These are phyloP conservation scores for Multifurca ochricompacta DNA, from an alignment of 768 basidiomycete genomes.

Conservation along the genomic window DNA sequence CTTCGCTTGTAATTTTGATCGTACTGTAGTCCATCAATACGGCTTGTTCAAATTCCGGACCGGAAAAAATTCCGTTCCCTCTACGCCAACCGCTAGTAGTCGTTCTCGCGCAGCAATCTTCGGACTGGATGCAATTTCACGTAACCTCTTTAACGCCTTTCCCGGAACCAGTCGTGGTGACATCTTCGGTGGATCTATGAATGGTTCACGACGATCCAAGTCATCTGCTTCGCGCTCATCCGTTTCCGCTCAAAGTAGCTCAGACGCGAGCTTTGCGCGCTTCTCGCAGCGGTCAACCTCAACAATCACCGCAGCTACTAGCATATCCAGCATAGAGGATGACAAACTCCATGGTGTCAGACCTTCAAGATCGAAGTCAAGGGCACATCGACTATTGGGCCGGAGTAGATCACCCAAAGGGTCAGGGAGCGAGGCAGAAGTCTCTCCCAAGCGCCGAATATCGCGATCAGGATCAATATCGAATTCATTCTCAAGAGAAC, in stretches of 20 bases:
- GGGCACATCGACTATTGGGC: constrained; percentile 42
- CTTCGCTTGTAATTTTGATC: constrained; percentile 8
- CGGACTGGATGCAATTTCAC: constrained; percentile 81
- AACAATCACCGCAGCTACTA: constrained; percentile 55
- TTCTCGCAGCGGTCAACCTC: constrained; percentile 69
- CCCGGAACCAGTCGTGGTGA: constrained; percentile 66
- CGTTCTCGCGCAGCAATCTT: constrained; percentile 76
- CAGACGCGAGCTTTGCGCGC: constrained; percentile 60
- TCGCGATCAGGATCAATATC: constrained; percentile 27
- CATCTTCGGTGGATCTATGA: constrained; percentile 67
- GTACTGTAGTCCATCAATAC: constrained; percentile 66
- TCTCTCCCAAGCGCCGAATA: constrained; percentile 12
- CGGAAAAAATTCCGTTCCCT: constrained; percentile 66
- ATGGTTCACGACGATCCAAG: constrained; percentile 57
- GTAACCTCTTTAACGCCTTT: constrained; percentile 73
- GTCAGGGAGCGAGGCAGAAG: constrained; percentile 28
- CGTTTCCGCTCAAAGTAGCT: constrained; percentile 60
- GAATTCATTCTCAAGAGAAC: constrained; percentile 39
- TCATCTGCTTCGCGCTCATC: constrained; percentile 70
- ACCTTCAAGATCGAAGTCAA: constrained; percentile 27
- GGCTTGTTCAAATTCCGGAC: constrained; percentile 86
- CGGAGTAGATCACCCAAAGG: constrained; percentile 35
- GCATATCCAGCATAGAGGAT: constrained; percentile 54
- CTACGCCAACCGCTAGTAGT: constrained; percentile 75
- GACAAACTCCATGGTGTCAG: constrained; percentile 41